phyloP scores from a whole-genome alignment of 2,329 filamentous ascomycete genomes.

The Phoma herbarum region DNA sequence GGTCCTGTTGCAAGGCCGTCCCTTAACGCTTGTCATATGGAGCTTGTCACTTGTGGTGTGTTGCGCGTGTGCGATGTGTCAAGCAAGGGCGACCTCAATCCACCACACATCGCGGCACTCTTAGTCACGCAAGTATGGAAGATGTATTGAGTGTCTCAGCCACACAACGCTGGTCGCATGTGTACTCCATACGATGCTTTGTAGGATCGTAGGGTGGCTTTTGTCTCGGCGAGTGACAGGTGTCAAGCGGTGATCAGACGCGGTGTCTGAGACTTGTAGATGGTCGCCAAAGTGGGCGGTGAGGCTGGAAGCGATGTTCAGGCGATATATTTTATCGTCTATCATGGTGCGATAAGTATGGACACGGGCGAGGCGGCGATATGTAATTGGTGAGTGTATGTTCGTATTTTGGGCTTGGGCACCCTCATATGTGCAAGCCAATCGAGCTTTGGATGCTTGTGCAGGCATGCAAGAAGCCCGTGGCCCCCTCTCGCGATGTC shows the following conservation, averaged over 20 bases:
- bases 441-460: not conserved
- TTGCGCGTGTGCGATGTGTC: not conserved
- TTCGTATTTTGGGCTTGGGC: not conserved
- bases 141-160: not conserved
- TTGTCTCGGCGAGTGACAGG: slow-evolving; percentile 10
- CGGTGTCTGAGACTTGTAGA: slow-evolving; percentile 5
- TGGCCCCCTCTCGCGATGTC: not conserved
- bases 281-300: not conserved
- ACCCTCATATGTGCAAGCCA: not conserved
- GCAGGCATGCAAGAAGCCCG: not conserved
- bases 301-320: not conserved
- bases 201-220: slow-evolving; percentile 10
- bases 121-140: not conserved
- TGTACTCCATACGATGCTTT: not conserved
- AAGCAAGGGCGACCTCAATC: not conserved
- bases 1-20: not conserved
- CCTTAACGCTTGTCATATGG: slow-evolving; percentile 1
- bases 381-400: not conserved
- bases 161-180: slow-evolving; percentile 1
- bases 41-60: not conserved
- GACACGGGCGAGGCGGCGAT: not conserved
- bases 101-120: not conserved
- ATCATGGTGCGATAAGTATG: not conserved
- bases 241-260: slow-evolving; percentile 4
- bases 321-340: not conserved